Conservation (phyloP, 2,329 filamentous ascomycete genomes). For the Colletotrichum sp. region DNA sequence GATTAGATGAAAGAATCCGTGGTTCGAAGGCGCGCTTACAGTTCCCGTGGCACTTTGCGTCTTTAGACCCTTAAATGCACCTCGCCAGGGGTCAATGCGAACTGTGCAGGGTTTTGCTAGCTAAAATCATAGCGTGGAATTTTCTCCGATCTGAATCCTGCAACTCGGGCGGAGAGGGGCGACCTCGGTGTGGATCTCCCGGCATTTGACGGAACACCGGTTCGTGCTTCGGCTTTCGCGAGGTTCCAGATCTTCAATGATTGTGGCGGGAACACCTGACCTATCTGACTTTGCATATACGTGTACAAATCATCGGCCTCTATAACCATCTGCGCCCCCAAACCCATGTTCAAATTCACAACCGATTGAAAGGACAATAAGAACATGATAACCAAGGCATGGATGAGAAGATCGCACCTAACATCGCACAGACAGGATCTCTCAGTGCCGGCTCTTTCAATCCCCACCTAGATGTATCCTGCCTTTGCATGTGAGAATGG, state of each 20-base stretch:
- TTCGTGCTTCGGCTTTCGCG: background rate
- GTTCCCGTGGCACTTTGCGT: background rate
- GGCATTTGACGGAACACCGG: constrained; percentile 1
- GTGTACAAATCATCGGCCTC: background rate
- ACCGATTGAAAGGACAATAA: background rate
- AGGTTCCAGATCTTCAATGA: background rate
- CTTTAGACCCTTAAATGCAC: background rate
- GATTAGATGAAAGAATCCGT: background rate
- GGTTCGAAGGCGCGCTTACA: background rate
- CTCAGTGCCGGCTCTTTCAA: background rate
- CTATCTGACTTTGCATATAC: background rate
- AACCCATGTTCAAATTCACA: background rate
- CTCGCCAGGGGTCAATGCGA: background rate
- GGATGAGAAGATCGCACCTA: background rate
- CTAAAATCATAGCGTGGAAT: background rate
- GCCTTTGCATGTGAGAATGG: constrained; percentile 6
- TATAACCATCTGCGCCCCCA: background rate
- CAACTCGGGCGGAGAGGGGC: background rate
- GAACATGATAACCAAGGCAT: background rate
- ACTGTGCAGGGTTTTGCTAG: background rate
- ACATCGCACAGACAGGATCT: background rate
- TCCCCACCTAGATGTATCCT: background rate
- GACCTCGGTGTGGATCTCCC: background rate
- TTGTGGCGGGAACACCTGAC: background rate
- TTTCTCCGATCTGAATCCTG: background rate